phyloP scores from a whole-genome alignment of 73 alveolate genomes.

The Strombidium stylifer region DNA sequence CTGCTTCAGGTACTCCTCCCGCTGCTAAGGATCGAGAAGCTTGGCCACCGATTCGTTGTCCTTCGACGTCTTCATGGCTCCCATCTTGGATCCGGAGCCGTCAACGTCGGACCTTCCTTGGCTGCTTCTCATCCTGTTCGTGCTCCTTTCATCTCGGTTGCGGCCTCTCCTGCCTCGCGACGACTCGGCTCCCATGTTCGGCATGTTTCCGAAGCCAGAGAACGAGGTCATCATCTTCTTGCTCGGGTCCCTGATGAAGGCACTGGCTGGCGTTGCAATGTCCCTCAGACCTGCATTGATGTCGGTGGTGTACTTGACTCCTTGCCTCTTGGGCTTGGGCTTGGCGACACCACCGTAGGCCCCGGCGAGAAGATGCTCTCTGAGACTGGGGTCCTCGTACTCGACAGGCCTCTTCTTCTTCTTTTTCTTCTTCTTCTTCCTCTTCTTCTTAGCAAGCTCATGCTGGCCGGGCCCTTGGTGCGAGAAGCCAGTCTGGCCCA shows the following conservation, averaged over 20 bases:
- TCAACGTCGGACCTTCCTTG: too few relatives aligned
- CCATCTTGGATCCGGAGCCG: too few relatives aligned
- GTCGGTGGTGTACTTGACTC: too few relatives aligned
- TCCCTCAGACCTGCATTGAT: too few relatives aligned
- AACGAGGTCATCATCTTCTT: slow-evolving; percentile 13
- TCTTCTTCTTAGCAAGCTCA: neutral
- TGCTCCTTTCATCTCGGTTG: neutral
- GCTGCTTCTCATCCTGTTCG: neutral
- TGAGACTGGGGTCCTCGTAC: slow-evolving; percentile 14
- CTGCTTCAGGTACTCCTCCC: slow-evolving; percentile 29
- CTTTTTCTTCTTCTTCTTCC: neutral
- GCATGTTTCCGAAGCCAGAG: neutral
- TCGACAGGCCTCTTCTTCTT: neutral
- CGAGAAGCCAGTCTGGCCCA: too few relatives aligned
- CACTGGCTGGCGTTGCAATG: too few relatives aligned
- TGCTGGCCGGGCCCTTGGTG: too few relatives aligned
- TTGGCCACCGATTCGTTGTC: too few relatives aligned
- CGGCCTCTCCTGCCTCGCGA: slow-evolving; percentile 18
- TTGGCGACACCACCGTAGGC: slow-evolving; percentile 26
- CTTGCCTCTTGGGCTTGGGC: too few relatives aligned
- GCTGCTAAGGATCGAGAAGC: slow-evolving; percentile 28
- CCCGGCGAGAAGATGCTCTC: slow-evolving; percentile 24
- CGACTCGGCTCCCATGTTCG: neutral
- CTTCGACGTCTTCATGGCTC: too few relatives aligned
- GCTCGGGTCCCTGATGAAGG: too few relatives aligned